Evolutionary conservation across 176 grass and related monocot genomes (phyloP).

Genomic region (Secale cereale): DNA sequence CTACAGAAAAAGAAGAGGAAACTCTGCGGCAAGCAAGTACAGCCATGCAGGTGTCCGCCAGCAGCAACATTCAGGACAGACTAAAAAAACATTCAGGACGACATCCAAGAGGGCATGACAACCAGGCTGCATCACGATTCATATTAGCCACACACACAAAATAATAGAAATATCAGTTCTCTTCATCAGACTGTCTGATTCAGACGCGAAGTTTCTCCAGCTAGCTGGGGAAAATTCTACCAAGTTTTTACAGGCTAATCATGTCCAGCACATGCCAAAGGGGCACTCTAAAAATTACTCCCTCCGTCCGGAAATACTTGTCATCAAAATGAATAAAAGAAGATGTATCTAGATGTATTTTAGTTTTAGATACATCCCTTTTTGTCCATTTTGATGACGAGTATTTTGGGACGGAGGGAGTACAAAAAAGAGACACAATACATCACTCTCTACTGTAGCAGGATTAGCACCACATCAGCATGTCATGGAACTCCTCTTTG

Average conservation of each 20-base stretch:
- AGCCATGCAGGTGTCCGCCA: neutral
- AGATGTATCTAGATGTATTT: too few relatives aligned
- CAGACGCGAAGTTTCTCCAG: neutral
- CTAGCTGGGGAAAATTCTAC: neutral
- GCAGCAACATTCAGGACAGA: neutral
- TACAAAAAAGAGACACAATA: neutral
- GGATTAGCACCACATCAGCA: neutral
- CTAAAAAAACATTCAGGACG: neutral
- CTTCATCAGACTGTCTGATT: too few relatives aligned
- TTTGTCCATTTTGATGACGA: too few relatives aligned
- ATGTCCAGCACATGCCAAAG: slow-evolving; percentile 14
- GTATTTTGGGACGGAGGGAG: too few relatives aligned
- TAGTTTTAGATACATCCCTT: too few relatives aligned
- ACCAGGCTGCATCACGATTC: neutral
- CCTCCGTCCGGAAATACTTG: too few relatives aligned
- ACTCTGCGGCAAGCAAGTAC: neutral
- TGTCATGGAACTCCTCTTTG: neutral
- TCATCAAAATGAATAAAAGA: too few relatives aligned
- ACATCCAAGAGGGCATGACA: neutral
- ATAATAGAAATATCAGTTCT: neutral
- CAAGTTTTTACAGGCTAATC: neutral
- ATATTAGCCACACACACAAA: neutral
- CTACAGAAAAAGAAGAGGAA: neutral
- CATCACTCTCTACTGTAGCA: neutral
- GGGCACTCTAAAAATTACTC: slow-evolving; percentile 9